phyloP scores from a whole-genome alignment of 495 filamentous ascomycete genomes.

The Lindgomyces ingoldianus region DNA sequence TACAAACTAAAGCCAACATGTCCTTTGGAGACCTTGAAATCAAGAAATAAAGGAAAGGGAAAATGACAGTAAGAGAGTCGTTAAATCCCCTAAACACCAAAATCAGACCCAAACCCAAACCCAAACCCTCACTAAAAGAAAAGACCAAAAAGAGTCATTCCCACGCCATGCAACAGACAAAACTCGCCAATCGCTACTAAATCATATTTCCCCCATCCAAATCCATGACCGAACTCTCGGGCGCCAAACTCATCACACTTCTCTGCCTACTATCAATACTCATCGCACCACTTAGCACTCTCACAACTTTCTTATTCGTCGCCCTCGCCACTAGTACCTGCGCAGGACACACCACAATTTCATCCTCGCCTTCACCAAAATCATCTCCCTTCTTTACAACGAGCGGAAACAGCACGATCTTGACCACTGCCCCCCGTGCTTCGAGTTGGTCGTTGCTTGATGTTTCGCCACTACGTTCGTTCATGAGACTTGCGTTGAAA shows the following conservation, averaged over 20 bases:
- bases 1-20: not conserved
- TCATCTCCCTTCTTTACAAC: conserved; percentile 95
- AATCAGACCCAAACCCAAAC: not conserved
- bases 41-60: not conserved
- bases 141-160: not conserved
- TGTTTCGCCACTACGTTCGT: conserved; percentile 75
- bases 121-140: not conserved
- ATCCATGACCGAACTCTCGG: conserved; percentile 37
- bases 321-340: conserved; percentile 75
- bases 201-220: conserved; percentile 33
- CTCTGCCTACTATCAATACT: conserved; percentile 43
- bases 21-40: not conserved
- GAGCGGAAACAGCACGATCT: conserved; percentile 88
- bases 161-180: not conserved
- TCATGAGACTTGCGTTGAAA: conserved; percentile 92
- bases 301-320: conserved; percentile 48
- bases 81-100: conserved; percentile 20
- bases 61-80: conserved; percentile 19
- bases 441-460: conserved; percentile 76
- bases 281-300: conserved; percentile 49
- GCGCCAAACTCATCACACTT: conserved; percentile 38
- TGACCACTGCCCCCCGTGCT: conserved; percentile 70
- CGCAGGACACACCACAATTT: conserved; percentile 90
- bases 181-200: conserved; percentile 17
- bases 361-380: conserved; percentile 76